Conservation (phyloP, 2,329 filamentous ascomycete genomes). For the Podosphaera fusca region DNA sequence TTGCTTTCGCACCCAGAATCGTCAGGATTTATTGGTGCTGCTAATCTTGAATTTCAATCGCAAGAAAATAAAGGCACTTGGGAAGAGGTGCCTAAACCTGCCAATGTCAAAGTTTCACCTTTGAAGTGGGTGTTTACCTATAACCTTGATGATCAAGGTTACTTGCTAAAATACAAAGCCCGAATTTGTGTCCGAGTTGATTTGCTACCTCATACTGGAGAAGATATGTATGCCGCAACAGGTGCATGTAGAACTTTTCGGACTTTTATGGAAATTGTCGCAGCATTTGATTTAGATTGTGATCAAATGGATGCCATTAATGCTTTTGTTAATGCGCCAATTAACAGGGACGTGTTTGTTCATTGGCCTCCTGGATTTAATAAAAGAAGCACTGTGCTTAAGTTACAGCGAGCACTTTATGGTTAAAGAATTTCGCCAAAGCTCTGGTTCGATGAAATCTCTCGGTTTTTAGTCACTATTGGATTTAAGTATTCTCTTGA, state of each 20-base stretch:
- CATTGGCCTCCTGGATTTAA: background rate
- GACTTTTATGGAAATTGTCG: background rate
- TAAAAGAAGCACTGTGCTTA: background rate
- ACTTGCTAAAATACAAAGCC: background rate
- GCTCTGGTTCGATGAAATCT: constrained; percentile 1
- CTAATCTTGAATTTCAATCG: background rate
- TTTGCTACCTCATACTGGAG: background rate
- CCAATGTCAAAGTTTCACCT: background rate
- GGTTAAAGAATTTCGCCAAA: constrained; percentile 1
- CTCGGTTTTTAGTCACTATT: background rate
- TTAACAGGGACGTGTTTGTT: background rate
- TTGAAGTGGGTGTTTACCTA: constrained; percentile 1
- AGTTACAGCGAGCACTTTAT: background rate
- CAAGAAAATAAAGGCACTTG: background rate
- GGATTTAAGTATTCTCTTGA: background rate
- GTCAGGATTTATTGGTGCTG: background rate
- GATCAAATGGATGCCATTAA: background rate
- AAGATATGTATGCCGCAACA: background rate
- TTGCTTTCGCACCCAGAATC: background rate
- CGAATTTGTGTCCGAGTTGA: background rate
- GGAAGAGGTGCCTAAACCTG: background rate
- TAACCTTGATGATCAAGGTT: background rate
- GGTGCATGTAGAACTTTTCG: background rate
- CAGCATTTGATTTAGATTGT: background rate
- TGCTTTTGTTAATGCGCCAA: background rate